A percentile compares a stretch with the other conserved stretches of the same genome.
These are phyloP conservation scores for Acephala macrosclerotiorum DNA, from an alignment of 2,329 filamentous ascomycete genomes.

Conservation along the genomic window DNA sequence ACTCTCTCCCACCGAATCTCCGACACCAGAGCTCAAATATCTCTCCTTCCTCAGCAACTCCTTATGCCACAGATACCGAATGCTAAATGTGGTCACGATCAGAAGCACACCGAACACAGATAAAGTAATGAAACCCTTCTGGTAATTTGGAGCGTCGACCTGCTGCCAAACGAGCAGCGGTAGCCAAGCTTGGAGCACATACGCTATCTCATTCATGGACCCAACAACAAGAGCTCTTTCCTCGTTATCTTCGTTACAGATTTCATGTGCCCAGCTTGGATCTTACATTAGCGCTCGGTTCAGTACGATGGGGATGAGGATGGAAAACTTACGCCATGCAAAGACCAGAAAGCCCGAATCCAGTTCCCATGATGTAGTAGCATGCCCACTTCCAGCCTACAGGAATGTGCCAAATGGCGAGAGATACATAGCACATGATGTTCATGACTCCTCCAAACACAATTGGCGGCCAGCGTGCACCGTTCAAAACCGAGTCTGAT, in stretches of 20 bases:
- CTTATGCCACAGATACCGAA: conserved; percentile 23
- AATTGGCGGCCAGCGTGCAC: conserved; percentile 67
- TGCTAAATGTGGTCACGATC: conserved; percentile 24
- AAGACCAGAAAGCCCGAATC: conserved; percentile 55
- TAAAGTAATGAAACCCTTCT: conserved; percentile 66
- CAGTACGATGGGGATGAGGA: neutral
- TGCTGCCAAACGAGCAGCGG: conserved; percentile 72
- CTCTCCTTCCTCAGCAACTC: conserved; percentile 11
- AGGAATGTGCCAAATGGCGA: conserved; percentile 58
- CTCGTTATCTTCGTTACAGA: conserved; percentile 63
- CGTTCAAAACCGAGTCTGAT: conserved; percentile 65
- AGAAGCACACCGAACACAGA: conserved; percentile 52
- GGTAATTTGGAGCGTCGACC: conserved; percentile 65
- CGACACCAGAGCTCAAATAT: neutral
- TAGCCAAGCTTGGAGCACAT: conserved; percentile 73
- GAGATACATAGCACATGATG: conserved; percentile 52
- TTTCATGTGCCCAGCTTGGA: conserved; percentile 58
- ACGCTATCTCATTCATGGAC: conserved; percentile 73
- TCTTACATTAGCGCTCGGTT: conserved; percentile 6
- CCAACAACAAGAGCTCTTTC: conserved; percentile 70
- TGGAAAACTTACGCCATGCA: conserved; percentile 53
- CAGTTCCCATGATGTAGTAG: conserved; percentile 60
- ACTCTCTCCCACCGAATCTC: neutral
- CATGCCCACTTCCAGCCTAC: conserved; percentile 68
- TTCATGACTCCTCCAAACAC: conserved; percentile 58